These are phyloP conservation scores for Buddleja alternifolia DNA, from an alignment of 257 asterid genomes.

Conservation along the genomic window DNA sequence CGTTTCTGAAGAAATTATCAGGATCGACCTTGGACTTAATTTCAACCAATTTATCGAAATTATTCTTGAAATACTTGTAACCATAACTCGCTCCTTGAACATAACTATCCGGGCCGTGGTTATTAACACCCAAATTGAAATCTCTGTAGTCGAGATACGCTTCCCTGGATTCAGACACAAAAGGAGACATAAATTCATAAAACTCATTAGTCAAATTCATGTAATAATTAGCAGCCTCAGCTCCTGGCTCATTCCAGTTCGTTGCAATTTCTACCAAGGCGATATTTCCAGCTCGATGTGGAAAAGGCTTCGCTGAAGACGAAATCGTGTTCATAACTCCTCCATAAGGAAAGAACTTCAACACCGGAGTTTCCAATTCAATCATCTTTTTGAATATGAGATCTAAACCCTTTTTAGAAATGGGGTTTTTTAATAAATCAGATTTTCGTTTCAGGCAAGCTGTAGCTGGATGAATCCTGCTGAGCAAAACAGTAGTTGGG, in stretches of 20 bases:
- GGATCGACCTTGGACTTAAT: constrained; percentile 35
- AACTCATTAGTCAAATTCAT: constrained; percentile 20
- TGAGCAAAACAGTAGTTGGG: constrained; percentile 4
- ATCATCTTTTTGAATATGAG: constrained; percentile 33
- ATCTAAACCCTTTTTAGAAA: constrained; percentile 30
- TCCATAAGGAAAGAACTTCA: constrained; percentile 39
- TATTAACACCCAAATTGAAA: constrained; percentile 29
- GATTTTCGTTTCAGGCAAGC: constrained; percentile 30
- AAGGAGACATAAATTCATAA: constrained; percentile 17
- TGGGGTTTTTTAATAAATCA: constrained; percentile 27
- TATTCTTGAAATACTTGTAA: constrained; percentile 35
- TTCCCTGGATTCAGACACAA: constrained; percentile 22
- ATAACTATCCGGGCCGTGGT: constrained; percentile 26
- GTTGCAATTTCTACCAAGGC: constrained; percentile 34
- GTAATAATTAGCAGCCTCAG: constrained; percentile 17
- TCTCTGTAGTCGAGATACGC: constrained; percentile 33
- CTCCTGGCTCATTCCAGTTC: constrained; percentile 30
- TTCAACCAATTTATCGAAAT: constrained; percentile 38
- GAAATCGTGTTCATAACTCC: constrained; percentile 42
- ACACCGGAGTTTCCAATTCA: constrained; percentile 28
- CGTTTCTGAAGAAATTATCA: constrained; percentile 41
- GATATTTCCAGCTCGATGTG: constrained; percentile 40
- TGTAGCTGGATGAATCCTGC: constrained; percentile 22
- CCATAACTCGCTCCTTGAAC: constrained; percentile 32
- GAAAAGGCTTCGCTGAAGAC: constrained; percentile 35